These are phyloP conservation scores for Salix dunnii DNA, from an alignment of 345 rosid genomes.

Conservation along the genomic window DNA sequence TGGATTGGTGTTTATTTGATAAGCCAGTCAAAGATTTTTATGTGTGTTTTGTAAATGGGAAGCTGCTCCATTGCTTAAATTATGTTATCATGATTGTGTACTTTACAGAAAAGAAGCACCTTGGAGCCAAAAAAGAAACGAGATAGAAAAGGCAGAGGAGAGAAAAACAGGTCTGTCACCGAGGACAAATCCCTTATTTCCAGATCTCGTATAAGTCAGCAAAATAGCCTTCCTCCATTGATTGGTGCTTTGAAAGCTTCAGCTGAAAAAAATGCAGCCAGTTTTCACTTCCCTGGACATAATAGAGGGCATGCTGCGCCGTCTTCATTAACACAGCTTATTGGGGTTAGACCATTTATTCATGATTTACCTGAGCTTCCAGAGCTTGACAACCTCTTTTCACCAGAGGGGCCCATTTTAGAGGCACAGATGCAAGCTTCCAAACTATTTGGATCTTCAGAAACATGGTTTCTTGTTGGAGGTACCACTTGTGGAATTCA, in stretches of 20 bases:
- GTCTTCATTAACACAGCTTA: constrained; percentile 39
- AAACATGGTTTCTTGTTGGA: constrained; percentile 69
- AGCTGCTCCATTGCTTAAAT: not conserved
- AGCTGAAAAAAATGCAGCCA: constrained; percentile 44
- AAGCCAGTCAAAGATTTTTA: not conserved
- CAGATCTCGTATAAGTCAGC: constrained; percentile 5
- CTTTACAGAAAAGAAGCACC: constrained; percentile 23
- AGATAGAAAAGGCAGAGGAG: constrained; percentile 1
- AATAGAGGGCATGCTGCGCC: constrained; percentile 64
- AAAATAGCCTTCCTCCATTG: constrained; percentile 33
- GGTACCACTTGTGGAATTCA: constrained; percentile 64
- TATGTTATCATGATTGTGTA: not conserved
- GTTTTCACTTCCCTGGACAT: constrained; percentile 69
- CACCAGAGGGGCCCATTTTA: constrained; percentile 55
- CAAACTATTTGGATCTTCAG: constrained; percentile 48
- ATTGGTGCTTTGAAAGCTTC: constrained; percentile 47
- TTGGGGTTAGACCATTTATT: constrained; percentile 45
- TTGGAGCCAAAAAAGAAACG: constrained; percentile 23
- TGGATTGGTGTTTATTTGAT: not conserved
- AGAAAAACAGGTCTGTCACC: constrained; percentile 1
- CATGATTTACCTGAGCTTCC: constrained; percentile 66
- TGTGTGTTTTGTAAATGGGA: not conserved
- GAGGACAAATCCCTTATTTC: constrained; percentile 13
- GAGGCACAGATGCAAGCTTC: constrained; percentile 58
- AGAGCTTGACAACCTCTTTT: constrained; percentile 53